phyloP scores from a whole-genome alignment of 805 yeast genomes.

The Kazachstania viticola region DNA sequence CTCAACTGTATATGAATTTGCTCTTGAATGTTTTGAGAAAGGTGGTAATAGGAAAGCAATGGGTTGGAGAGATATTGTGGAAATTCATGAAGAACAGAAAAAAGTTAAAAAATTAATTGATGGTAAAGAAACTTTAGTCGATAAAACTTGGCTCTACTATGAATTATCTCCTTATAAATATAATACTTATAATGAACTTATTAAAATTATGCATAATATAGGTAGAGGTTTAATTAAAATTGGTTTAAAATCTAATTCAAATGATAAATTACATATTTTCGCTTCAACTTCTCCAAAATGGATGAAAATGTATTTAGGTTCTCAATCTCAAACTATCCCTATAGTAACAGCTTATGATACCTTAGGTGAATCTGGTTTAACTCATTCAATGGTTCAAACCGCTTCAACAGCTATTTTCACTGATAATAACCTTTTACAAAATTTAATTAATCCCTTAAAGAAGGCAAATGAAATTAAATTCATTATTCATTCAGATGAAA shows the following conservation, averaged over 20 bases:
- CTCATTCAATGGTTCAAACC: slow-evolving; percentile 77
- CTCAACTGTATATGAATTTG: slow-evolving; percentile 58
- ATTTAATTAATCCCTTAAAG: slow-evolving; percentile 62
- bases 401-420: slow-evolving; percentile 70
- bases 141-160: slow-evolving; percentile 79
- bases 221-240: slow-evolving; percentile 68
- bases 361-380: slow-evolving; percentile 77
- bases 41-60: slow-evolving; percentile 45
- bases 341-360: slow-evolving; percentile 97
- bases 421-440: slow-evolving; percentile 60
- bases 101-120: slow-evolving; percentile 63
- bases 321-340: slow-evolving; percentile 68
- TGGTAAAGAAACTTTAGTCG: slow-evolving; percentile 60
- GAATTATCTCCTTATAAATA: slow-evolving; percentile 66
- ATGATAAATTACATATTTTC: slow-evolving; percentile 63
- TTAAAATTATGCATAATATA: slow-evolving; percentile 34
- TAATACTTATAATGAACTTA: slow-evolving; percentile 50
- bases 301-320: slow-evolving; percentile 80
- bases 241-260: slow-evolving; percentile 47
- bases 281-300: slow-evolving; percentile 85
- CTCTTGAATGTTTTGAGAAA: slow-evolving; percentile 47
- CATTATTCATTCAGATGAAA: slow-evolving; percentile 58
- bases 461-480: slow-evolving; percentile 49
- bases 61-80: slow-evolving; percentile 71
- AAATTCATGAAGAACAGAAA: slow-evolving; percentile 67